Evolutionary conservation across 2,329 filamentous ascomycete species (phyloP).

Genomic region (Aspergillus fumigatus): DNA sequence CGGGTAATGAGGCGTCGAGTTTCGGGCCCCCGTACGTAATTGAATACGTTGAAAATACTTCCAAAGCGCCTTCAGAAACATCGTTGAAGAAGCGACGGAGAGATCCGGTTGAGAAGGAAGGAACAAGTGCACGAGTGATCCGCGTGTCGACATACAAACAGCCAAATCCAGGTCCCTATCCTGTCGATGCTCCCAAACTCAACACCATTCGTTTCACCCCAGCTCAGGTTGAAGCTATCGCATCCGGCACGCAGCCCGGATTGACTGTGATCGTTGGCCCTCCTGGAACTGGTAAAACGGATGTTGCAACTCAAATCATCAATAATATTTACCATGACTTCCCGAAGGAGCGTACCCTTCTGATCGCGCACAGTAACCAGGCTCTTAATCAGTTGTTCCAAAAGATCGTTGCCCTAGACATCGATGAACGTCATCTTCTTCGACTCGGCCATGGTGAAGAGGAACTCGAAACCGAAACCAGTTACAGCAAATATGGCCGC

Average conservation of each 20-base stretch:
- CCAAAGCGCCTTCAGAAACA: slow-evolving; percentile 51
- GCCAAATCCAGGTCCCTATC: slow-evolving; percentile 84
- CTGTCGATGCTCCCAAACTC: slow-evolving; percentile 72
- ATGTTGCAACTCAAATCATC: slow-evolving; percentile 97
- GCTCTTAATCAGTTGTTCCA: slow-evolving; percentile 96
- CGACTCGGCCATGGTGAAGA: slow-evolving; percentile 94
- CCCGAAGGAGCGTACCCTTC: slow-evolving; percentile 80
- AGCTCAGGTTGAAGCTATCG: slow-evolving; percentile 85
- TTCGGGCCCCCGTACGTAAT: slow-evolving; percentile 87
- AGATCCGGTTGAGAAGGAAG: slow-evolving; percentile 64
- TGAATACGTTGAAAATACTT: slow-evolving; percentile 55
- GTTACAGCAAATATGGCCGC: slow-evolving; percentile 88
- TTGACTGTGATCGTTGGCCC: slow-evolving; percentile 91
- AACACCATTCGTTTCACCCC: slow-evolving; percentile 87
- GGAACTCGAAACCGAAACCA: slow-evolving; percentile 78
- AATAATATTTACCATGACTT: slow-evolving; percentile 99
- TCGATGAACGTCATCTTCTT: slow-evolving; percentile 89
- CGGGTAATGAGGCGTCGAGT: slow-evolving; percentile 64
- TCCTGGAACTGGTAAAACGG: slow-evolving; percentile 97
- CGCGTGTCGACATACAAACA: slow-evolving; percentile 88
- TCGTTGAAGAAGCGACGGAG: slow-evolving; percentile 82
- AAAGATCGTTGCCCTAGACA: slow-evolving; percentile 94
- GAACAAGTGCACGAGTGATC: slow-evolving; percentile 62
- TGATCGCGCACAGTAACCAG: slow-evolving; percentile 96
- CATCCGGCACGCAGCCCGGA: slow-evolving; percentile 89